Conservation (phyloP, 441 rosid genomes). For the Populus hybrid region DNA sequence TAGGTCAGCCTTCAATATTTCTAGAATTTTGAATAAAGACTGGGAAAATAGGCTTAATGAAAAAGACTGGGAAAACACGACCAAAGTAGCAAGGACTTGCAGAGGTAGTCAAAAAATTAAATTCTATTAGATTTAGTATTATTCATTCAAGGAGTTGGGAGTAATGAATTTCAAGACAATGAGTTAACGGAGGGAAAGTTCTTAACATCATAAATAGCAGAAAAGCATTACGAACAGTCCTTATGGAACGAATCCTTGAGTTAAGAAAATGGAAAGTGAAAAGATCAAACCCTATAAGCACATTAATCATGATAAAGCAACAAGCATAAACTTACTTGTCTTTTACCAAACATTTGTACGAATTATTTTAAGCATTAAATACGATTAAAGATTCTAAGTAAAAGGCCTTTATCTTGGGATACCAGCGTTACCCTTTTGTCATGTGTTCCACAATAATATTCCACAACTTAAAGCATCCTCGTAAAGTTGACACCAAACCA, state of each 20-base stretch:
- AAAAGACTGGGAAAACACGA: not conserved
- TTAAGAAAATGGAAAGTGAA: not conserved
- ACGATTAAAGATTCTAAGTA: not conserved
- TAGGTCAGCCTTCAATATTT: not conserved
- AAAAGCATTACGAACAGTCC: not conserved
- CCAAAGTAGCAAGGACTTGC: not conserved
- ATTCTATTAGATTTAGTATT: not conserved
- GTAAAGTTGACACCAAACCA: not conserved
- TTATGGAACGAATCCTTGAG: not conserved
- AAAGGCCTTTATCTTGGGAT: not conserved
- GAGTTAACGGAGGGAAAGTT: not conserved
- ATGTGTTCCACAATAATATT: not conserved
- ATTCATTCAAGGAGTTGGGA: not conserved
- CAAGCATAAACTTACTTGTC: not conserved
- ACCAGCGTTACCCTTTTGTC: not conserved
- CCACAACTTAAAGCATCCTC: not conserved
- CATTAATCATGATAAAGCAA: not conserved
- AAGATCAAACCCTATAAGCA: not conserved
- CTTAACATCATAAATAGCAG: constrained; percentile 12
- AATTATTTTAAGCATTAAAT: not conserved
- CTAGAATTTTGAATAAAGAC: not conserved
- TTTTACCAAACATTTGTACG: not conserved
- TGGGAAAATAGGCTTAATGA: not conserved
- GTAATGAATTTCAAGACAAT: not conserved
- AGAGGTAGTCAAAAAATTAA: not conserved